Evolutionary conservation across 73 alveolate genomes (phyloP).

Genomic region (Uronychia binucleata): DNA sequence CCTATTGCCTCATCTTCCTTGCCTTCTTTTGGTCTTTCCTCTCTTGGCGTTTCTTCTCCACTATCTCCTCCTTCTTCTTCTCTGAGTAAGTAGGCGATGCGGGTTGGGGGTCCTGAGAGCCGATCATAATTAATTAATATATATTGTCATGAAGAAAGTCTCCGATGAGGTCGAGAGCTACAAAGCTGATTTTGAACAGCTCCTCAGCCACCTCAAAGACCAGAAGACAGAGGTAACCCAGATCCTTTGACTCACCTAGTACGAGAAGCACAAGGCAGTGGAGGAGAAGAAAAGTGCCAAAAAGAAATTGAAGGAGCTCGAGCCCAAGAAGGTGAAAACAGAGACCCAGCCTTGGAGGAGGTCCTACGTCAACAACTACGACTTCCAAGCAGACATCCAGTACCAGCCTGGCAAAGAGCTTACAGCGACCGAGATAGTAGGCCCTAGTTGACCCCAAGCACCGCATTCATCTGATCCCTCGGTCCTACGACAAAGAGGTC

Average conservation of each 20-base stretch:
- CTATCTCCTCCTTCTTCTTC: not conserved
- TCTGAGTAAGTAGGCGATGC: too few relatives aligned
- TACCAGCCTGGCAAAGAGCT: conserved; percentile 2
- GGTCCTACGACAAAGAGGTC: conserved; percentile 9
- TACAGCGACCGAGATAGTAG: not conserved
- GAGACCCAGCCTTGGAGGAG: conserved; percentile 9
- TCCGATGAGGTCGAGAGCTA: not conserved
- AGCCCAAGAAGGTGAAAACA: not conserved
- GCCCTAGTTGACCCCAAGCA: not conserved
- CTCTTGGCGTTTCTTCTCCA: not conserved
- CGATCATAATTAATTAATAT: not conserved
- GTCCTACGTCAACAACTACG: not conserved
- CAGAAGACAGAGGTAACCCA: conserved; percentile 7
- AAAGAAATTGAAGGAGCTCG: conserved; percentile 8
- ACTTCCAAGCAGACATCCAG: not conserved
- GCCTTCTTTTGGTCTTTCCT: not conserved
- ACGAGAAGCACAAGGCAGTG: not conserved
- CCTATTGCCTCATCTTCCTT: not conserved
- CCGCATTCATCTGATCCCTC: conserved; percentile 6
- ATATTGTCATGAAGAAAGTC: not conserved
- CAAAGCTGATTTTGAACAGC: not conserved
- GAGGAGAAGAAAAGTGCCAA: not conserved
- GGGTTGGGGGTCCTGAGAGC: too few relatives aligned
- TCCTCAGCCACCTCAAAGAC: not conserved
- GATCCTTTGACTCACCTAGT: not conserved